A percentile compares a stretch with the other conserved stretches of the same genome.
Evolutionary conservation across 2,329 filamentous ascomycete species (phyloP).

Genomic region (Penicillium sumatraense): DNA sequence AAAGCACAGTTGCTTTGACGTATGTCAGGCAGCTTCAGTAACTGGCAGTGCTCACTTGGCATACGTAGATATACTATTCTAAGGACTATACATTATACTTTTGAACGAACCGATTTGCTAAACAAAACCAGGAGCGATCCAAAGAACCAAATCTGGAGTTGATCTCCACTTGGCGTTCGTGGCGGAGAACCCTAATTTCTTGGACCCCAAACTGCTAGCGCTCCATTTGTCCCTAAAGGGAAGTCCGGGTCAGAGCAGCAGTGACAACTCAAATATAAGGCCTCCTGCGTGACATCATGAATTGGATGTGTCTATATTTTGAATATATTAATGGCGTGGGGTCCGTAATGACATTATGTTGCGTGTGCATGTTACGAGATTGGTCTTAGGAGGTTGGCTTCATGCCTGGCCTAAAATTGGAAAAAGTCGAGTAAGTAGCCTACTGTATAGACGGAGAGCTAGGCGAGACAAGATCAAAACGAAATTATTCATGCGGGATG

Average conservation of each 20-base stretch:
- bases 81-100: not conserved
- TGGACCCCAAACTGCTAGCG: not conserved
- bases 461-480: too few species aligned
- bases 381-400: too few species aligned
- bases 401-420: too few species aligned
- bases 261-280: not conserved
- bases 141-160: not conserved
- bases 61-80: not conserved
- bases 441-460: too few species aligned
- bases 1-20: too few species aligned
- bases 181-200: not conserved
- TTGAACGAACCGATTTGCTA: not conserved
- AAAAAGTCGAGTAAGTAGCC: too few species aligned
- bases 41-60: constrained; percentile 1
- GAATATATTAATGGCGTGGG: not conserved
- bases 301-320: too few species aligned
- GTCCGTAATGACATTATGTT: not conserved
- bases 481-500: not conserved
- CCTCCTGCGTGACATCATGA: not conserved
- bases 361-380: too few species aligned
- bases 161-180: not conserved
- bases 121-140: not conserved
- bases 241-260: not conserved
- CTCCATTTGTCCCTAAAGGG: not conserved
- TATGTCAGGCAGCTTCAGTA: not conserved